Evolutionary conservation across 2,329 filamentous ascomycete species (phyloP).

Genomic region (Fusarium sp.): DNA sequence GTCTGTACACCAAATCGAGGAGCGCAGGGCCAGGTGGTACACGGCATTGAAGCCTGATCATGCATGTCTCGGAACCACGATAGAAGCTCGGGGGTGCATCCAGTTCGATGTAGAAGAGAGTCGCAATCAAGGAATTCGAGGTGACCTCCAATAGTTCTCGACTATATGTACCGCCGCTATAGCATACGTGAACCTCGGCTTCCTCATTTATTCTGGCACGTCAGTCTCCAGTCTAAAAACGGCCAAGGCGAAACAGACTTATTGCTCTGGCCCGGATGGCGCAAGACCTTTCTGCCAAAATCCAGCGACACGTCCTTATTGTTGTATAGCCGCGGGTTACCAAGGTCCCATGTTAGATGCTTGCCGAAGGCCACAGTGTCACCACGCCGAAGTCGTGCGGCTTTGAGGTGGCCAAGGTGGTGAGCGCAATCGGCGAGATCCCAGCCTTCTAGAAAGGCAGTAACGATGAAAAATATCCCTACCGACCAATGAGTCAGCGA

Average conservation of each 20-base stretch:
- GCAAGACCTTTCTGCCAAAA: neutral
- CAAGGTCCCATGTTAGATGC: neutral
- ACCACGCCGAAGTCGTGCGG: neutral
- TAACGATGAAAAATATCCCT: neutral
- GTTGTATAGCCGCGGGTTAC: neutral
- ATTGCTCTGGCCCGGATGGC: neutral
- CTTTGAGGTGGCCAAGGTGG: neutral
- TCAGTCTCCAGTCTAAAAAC: neutral
- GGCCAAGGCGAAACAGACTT: neutral
- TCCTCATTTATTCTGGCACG: neutral
- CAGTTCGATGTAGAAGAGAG: neutral
- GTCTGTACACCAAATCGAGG: neutral
- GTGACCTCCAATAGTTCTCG: neutral
- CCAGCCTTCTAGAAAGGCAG: neutral
- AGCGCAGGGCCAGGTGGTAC: neutral
- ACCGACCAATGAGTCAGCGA: neutral
- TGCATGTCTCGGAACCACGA: neutral
- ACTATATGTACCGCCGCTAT: neutral
- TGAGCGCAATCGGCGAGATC: neutral
- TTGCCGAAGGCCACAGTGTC: neutral
- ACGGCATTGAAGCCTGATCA: neutral
- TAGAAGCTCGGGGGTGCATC: neutral
- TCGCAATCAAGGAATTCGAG: neutral
- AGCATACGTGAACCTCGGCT: neutral
- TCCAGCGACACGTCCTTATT: neutral